phyloP scores from a whole-genome alignment of 176 grass and related monocot species.

The Saccharum officinarum region DNA sequence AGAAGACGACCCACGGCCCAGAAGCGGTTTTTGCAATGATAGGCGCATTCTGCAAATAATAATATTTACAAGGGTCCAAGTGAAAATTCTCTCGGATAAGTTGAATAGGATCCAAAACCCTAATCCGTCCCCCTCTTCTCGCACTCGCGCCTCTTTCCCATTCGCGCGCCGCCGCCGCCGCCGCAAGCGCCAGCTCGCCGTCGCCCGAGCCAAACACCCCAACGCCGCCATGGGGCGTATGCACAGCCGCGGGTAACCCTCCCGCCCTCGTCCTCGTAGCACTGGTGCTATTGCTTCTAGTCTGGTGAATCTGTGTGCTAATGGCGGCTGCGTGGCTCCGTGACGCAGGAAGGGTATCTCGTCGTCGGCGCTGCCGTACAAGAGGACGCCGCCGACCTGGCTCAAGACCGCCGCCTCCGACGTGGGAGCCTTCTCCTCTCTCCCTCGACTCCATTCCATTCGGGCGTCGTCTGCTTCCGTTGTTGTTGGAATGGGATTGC shows the following conservation, averaged over 20 bases:
- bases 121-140: slow-evolving; percentile 14
- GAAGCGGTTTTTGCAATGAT: too few relatives aligned
- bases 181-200: background rate
- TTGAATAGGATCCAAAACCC: slow-evolving; percentile 35
- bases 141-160: slow-evolving; percentile 28
- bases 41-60: background rate
- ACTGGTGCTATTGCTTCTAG: background rate
- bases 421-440: slow-evolving; percentile 20
- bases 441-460: background rate
- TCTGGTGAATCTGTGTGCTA: slow-evolving; percentile 12
- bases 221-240: slow-evolving; percentile 72
- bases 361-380: slow-evolving; percentile 83
- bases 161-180: slow-evolving; percentile 31
- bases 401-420: slow-evolving; percentile 72
- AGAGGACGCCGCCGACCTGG: slow-evolving; percentile 78
- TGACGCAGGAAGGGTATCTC: slow-evolving; percentile 77
- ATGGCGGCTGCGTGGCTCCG: slow-evolving; percentile 6
- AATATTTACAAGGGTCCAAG: background rate
- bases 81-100: background rate
- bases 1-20: too few relatives aligned
- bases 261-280: background rate
- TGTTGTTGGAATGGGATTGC: background rate
- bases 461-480: background rate
- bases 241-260: slow-evolving; percentile 66
- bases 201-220: background rate